These are phyloP conservation scores for Erodium trifolium DNA, from an alignment of 441 rosid species.

Conservation along the genomic window DNA sequence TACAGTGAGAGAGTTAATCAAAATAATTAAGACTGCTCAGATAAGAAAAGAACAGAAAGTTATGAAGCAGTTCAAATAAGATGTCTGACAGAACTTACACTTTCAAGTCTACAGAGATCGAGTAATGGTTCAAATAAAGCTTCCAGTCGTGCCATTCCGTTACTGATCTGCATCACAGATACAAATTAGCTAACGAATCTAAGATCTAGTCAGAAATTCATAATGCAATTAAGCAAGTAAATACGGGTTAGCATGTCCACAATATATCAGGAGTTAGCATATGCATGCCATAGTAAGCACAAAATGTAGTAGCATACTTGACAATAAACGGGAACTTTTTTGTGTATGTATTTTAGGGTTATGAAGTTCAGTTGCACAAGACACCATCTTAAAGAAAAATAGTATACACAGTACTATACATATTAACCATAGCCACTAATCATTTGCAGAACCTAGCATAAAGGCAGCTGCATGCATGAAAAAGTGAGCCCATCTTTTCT, in stretches of 20 bases:
- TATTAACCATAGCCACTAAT: slow-evolving; percentile 4
- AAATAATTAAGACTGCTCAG: background rate
- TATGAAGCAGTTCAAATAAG: slow-evolving; percentile 1
- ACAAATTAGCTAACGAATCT: slow-evolving; percentile 14
- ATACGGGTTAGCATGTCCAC: background rate
- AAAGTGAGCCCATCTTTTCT: background rate
- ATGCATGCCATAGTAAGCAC: background rate
- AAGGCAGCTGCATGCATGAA: background rate
- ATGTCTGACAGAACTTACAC: slow-evolving; percentile 40
- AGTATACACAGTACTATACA: background rate
- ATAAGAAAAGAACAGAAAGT: background rate
- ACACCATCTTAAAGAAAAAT: background rate
- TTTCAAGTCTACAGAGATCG: slow-evolving; percentile 51
- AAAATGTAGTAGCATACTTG: background rate
- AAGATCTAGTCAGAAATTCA: slow-evolving; percentile 14
- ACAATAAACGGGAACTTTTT: background rate
- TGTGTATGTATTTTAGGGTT: background rate
- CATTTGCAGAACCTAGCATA: background rate
- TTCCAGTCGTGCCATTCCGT: slow-evolving; percentile 52
- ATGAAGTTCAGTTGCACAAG: background rate
- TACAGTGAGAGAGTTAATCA: background rate
- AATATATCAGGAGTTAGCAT: background rate
- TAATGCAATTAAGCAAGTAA: slow-evolving; percentile 9
- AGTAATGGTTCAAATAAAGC: slow-evolving; percentile 58
- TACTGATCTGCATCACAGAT: slow-evolving; percentile 44